Base-by-base conservation (phyloP, 345 rosid genomes). In the Orychophragmus violaceus region DNA sequence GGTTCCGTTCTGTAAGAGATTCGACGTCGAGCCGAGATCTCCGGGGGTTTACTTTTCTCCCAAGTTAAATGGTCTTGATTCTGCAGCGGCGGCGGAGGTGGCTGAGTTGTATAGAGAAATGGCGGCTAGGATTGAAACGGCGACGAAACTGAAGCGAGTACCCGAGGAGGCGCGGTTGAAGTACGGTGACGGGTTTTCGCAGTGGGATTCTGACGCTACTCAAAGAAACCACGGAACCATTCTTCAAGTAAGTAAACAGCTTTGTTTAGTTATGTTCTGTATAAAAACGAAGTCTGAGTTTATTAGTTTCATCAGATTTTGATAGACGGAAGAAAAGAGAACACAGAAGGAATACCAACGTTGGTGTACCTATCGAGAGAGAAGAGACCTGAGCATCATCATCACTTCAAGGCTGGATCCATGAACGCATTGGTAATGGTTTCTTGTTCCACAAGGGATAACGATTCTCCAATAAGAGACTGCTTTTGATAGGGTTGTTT, bases 361-460 rank as follows among this genome's bases (percentile, higher is more conserved):
- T 66, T 86, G 41, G 91, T 88, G 25, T 88, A 88, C 75, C 2
- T 91, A 76, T 86, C 96, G 50, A 76, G 97, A 32, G 96, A 88
- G 76, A 91, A 88, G 75, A 72, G 93, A 68, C 84, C 86, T 13
- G 62, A 83, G 12, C 62, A 74, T 79, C 79, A 63, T 52, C 96
- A 91, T 70, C 78, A 91, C 70, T 91, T 80, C 82, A 91, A 91
- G 76, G 96, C 97, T 24, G 96, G 97, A 68, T 84, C 96, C 24
- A 85, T 91, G 87, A 91, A 91, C 70, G 83, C 93, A 16, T 62
- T 91, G 85, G 96, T 88, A 32, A 17, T 33, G 8, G 18, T 42
- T 21, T 19, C 42, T 65, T 33, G 41, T n/a, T 59, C 3, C 11
- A 32, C 30, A 73, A 65, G 55, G 8, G 0, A 44, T 44, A 6